Base-by-base conservation (phyloP, 192 early-diverging fungal species). In the Coemansia sp. region DNA sequence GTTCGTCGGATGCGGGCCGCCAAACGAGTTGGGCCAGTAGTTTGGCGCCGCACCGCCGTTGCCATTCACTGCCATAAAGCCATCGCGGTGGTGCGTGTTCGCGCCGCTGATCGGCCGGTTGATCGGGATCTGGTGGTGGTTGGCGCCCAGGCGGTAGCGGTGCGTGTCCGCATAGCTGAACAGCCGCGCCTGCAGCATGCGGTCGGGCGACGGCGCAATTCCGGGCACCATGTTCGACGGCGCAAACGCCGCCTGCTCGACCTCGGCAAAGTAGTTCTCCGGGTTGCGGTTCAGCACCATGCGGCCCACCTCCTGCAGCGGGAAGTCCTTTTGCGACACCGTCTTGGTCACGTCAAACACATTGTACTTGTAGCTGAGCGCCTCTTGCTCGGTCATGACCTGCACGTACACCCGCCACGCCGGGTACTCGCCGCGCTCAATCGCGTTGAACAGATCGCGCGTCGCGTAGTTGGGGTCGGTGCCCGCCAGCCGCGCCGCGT, bases 261-360 rank as follows among this genome's bases (percentile, higher is more conserved):
- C 87, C 71, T 94, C 90, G 60, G 91, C 87, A 83, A 92, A 92
- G 83, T 91, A 93, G 81, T 94, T 91, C 64, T 88, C 86, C 0
- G 89, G 89, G 84, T 91, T 92, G 66, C 87, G 85, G 83, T 94
- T 84, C 70, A 94, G 74, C 11, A 86, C 84, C 82, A 94, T 82
- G 53, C 84, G 88, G 47, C 91, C 93, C 21, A 93, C 85, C 60
- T 87, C 85, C 9, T 87, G 84, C 62, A 94, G 83, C 25, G 90
- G 89, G 60, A 87, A 88, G 56, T 91, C 83, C 78, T 90, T 86
- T 63, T 94, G 87, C 61, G 90, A 84, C 81, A 88, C 87, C 37
- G 90, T 83, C 83, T 93, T 94, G 69, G 92, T 94, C 64, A 91
- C 86, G 76, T 94, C 91, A 72, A 93, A 88, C 23, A 85, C 76